Conservation (phyloP, 371 early-diverging fungal species). For the Vittaforma corneae region DNA sequence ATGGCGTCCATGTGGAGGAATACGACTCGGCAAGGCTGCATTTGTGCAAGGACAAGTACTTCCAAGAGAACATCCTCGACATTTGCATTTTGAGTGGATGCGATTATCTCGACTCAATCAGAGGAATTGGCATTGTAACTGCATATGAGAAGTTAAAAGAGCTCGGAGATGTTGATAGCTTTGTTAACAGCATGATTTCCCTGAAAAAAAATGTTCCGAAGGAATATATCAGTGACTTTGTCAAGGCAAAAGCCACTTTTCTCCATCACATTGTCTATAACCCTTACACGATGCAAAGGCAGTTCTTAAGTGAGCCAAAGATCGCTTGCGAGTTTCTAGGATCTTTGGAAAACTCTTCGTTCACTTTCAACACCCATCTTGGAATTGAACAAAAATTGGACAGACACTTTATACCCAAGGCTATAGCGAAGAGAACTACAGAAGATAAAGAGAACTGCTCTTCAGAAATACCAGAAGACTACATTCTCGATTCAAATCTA, state of each 20-base stretch:
- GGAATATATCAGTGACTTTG: constrained; percentile 45
- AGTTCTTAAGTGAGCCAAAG: constrained; percentile 21
- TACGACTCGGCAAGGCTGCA: constrained; percentile 42
- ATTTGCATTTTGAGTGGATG: constrained; percentile 89
- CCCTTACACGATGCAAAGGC: constrained; percentile 40
- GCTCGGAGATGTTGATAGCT: constrained; percentile 26
- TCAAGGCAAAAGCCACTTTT: constrained; percentile 52
- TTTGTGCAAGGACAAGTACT: constrained; percentile 21
- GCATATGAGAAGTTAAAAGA: constrained; percentile 64
- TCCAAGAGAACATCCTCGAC: constrained; percentile 63
- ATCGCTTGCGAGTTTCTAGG: constrained; percentile 29
- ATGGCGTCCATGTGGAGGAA: constrained; percentile 38
- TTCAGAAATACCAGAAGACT: no score
- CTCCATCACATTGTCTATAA: constrained; percentile 56
- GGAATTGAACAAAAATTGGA: no score
- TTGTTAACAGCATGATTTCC: constrained; percentile 24
- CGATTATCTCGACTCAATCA: constrained; percentile 74
- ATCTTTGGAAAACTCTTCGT: constrained; percentile 27
- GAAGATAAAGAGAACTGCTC: no score
- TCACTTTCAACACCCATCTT: background rate
- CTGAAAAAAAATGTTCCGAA: constrained; percentile 32
- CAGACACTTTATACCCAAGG: no score
- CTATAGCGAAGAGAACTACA: no score
- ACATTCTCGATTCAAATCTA: no score
- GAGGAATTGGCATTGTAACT: constrained; percentile 73